phyloP scores from a whole-genome alignment of 768 basidiomycete genomes.

The Kwoniella sp. region DNA sequence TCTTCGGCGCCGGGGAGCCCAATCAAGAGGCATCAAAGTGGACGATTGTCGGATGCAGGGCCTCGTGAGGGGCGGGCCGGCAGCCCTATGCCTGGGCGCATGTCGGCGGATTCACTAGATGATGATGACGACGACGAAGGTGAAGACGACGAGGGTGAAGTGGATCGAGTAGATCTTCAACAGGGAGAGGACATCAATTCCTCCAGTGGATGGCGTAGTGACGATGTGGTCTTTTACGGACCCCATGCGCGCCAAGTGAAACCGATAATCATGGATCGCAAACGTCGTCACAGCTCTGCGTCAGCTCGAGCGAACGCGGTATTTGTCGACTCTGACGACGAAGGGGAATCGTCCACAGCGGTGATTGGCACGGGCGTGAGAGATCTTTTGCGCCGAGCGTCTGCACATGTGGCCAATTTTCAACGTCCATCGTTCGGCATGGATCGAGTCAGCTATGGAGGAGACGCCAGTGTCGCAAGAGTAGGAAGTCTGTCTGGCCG shows the following conservation, averaged over 20 bases:
- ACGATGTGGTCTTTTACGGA: slow-evolving; percentile 37
- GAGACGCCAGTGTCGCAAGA: not conserved
- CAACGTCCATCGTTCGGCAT: slow-evolving; percentile 13
- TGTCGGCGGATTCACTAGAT: slow-evolving; percentile 14
- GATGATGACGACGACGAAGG: slow-evolving; percentile 22
- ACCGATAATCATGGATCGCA: slow-evolving; percentile 2
- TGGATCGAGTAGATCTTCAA: not conserved
- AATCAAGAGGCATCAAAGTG: slow-evolving; percentile 18
- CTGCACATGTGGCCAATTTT: slow-evolving; percentile 33
- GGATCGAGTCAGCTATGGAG: slow-evolving; percentile 14
- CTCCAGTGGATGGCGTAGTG: slow-evolving; percentile 37
- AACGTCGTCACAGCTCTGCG: slow-evolving; percentile 16
- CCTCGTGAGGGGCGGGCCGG: slow-evolving; percentile 35
- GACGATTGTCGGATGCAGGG: slow-evolving; percentile 36
- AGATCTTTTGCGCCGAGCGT: slow-evolving; percentile 31
- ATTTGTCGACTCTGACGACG: slow-evolving; percentile 24
- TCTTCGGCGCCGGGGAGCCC: slow-evolving; percentile 14
- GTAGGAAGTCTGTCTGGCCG: not conserved
- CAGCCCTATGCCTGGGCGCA: slow-evolving; percentile 38
- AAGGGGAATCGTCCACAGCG: slow-evolving; percentile 13
- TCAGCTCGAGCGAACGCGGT: slow-evolving; percentile 17
- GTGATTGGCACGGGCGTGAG: not conserved
- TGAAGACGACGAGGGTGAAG: not conserved
- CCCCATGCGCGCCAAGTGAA: slow-evolving; percentile 17
- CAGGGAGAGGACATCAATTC: not conserved